Base-by-base conservation (phyloP, 208 protist genomes). In the Acanthamoeba royreba region DNA sequence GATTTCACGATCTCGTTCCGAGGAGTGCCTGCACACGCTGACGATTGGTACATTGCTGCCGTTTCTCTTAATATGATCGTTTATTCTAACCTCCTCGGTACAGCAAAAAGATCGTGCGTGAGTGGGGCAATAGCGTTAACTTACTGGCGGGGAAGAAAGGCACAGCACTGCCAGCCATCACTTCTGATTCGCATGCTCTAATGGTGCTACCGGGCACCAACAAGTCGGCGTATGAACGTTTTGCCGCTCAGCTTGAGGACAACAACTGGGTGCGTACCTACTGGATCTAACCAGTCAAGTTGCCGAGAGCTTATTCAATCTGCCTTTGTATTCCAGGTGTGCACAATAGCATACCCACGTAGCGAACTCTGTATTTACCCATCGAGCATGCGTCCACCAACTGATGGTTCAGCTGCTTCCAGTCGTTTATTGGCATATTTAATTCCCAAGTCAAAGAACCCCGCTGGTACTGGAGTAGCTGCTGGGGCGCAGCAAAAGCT, bases 1-100 rank as follows among this genome's bases (percentile, higher is more conserved):
- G 81, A 89, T 35, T 66, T 89, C 81, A 89, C 81, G 47, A 66
- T 89, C 81, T 89, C 81, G 35, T 89, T 89, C 52, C 81, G 81
- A 9, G 81, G 81, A 1, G 52, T 43, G 4, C 81, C 81, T 58
- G 35, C 49, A 5, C 49, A 89, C 13, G 81, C 45, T 35, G 52
- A 66, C 47, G 49, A 66, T 11, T 89, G 81, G 81, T 89, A 55
- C 52, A 46, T 77, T 28, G 19, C 35, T 38, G 15, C 66, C n/a
- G n/a, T n/a, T n/a, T n/a, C n/a, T n/a, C n/a, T n/a, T n/a, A n/a
- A n/a, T n/a, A n/a, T n/a, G n/a, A n/a, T n/a, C n/a, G n/a, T n/a
- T n/a, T n/a, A n/a, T n/a, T n/a, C n/a, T n/a, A n/a, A n/a, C n/a
- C n/a, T n/a, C 63, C 33, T 79, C 4, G 35, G 35, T 33, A 7